phyloP scores from a whole-genome alignment of 2,329 filamentous ascomycete genomes.

The Sporothrix protearum region DNA sequence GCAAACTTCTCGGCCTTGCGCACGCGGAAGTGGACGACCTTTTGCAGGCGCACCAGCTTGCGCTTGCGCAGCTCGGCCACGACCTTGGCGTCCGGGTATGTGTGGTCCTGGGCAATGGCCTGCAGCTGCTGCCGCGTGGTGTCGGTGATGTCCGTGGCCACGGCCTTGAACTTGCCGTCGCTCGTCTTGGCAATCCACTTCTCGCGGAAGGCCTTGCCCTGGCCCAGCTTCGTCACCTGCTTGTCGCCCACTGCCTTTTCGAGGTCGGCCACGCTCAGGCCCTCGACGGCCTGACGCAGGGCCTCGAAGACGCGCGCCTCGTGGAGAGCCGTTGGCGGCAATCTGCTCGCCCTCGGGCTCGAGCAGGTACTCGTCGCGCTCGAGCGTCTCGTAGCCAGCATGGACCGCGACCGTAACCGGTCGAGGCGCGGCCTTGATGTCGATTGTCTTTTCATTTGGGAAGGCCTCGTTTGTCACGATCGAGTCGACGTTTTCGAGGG shows the following conservation, averaged over 20 bases:
- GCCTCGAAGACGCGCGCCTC: conserved; percentile 80
- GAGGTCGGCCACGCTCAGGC: conserved; percentile 73
- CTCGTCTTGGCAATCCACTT: conserved; percentile 65
- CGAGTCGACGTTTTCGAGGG: conserved; percentile 60
- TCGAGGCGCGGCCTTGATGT: conserved; percentile 86
- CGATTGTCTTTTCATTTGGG: conserved; percentile 60
- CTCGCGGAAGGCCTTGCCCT: conserved; percentile 87
- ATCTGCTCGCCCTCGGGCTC: conserved; percentile 73
- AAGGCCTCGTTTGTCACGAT: conserved; percentile 68
- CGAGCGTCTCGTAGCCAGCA: conserved; percentile 84
- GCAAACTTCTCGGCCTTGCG: conserved; percentile 85
- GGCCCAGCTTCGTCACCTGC: conserved; percentile 74
- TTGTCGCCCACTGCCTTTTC: conserved; percentile 68
- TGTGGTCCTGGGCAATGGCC: conserved; percentile 65
- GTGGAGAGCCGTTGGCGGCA: conserved; percentile 71
- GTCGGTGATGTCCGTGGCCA: conserved; percentile 72
- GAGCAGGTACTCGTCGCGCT: conserved; percentile 71
- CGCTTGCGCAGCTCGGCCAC: conserved; percentile 84
- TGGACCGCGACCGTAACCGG: conserved; percentile 75
- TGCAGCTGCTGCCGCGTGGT: conserved; percentile 71
- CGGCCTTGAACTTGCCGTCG: conserved; percentile 50
- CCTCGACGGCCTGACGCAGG: conserved; percentile 67
- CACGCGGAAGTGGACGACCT: conserved; percentile 80
- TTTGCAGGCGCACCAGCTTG: conserved; percentile 80
- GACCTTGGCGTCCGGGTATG: conserved; percentile 66